Evolutionary conservation across 2,329 filamentous ascomycete genomes (phyloP), one percentile per base, ranked within the genome.

Genomic region (Lachnum nothofagi): DNA sequence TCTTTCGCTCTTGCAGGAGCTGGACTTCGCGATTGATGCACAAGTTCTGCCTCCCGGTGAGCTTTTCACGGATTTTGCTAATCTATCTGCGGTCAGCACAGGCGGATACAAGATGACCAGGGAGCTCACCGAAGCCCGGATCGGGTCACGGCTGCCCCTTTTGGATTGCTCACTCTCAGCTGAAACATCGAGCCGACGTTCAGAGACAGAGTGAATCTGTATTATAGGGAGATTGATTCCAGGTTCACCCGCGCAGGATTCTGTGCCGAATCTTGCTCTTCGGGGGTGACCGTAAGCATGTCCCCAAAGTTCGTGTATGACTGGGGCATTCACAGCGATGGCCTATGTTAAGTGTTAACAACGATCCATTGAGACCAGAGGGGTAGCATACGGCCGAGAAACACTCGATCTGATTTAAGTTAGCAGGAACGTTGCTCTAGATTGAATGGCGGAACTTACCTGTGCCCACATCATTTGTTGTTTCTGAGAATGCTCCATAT

Each of bases 241-340:
- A n/a, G n/a, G 25, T 12, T 29, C 25, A 29, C 48, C n/a, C n/a
- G n/a, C 41, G 19, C 48, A 50, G 17, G 47, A 33, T 27, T 50
- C 48, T 16, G 27, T 29, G 10, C 48, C 46, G 9, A 57, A 56
- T 23, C 38, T 48, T 9, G 44, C 24, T 37, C 42, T 53, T 3
- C 44, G 25, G 9, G 52, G 45, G 27, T 59, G 53, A 22, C 33
- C 40, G 25, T 46, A 49, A 4, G 37, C 44, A 10, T 57, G 55
- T 4, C 54, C 48, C 46, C 52, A 62, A 12, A 61, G 37, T 4
- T 48, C 51, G 24, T 59, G 52, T 29, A 63, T 14, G 10, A 61
- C 49, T 1, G 58, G 58, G 8, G 55, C 53, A 40, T 63, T 63
- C 14, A 53, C 58, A 4, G 61, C 47, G 0, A 57, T 16, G 4